These are phyloP conservation scores for Camillea tinctor DNA, from an alignment of 2,329 filamentous ascomycete species.

Conservation along the genomic window DNA sequence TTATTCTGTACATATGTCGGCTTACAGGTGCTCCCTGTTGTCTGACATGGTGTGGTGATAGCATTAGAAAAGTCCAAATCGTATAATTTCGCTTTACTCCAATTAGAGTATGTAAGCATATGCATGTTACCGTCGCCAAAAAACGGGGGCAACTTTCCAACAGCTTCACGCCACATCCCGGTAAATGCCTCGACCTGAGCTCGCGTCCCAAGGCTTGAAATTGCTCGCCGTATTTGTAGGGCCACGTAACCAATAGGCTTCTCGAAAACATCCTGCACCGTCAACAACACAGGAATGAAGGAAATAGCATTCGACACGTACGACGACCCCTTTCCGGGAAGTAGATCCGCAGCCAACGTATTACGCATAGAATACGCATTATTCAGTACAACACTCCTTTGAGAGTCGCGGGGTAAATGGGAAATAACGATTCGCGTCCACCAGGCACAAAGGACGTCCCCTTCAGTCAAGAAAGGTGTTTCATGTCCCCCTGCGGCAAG, in stretches of 20 bases:
- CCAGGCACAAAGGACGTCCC: conserved; percentile 39
- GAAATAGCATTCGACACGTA: conserved; percentile 33
- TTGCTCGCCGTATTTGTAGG: conserved; percentile 27
- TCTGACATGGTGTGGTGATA: not conserved
- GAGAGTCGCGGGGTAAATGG: conserved; percentile 20
- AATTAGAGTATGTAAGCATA: conserved; percentile 33
- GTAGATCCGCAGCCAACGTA: conserved; percentile 21
- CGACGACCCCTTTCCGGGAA: conserved; percentile 19
- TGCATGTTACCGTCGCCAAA: conserved; percentile 34
- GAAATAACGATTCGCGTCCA: conserved; percentile 28
- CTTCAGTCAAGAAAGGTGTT: conserved; percentile 35
- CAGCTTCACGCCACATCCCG: conserved; percentile 21
- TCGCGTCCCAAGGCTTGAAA: conserved; percentile 32
- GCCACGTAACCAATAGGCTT: conserved; percentile 34
- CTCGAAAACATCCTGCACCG: conserved; percentile 20
- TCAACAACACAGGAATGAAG: conserved; percentile 23
- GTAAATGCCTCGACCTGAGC: conserved; percentile 37
- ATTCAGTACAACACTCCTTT: conserved; percentile 30
- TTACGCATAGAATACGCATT: conserved; percentile 35
- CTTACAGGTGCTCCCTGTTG: conserved; percentile 6
- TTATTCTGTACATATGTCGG: conserved; percentile 28
- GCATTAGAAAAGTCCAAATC: conserved; percentile 30
- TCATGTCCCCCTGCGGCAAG: conserved; percentile 10
- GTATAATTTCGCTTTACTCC: conserved; percentile 31
- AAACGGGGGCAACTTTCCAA: conserved; percentile 27